These are phyloP conservation scores for Hypoxylon sp. DNA, from an alignment of 2,329 filamentous ascomycete genomes.

Conservation along the genomic window DNA sequence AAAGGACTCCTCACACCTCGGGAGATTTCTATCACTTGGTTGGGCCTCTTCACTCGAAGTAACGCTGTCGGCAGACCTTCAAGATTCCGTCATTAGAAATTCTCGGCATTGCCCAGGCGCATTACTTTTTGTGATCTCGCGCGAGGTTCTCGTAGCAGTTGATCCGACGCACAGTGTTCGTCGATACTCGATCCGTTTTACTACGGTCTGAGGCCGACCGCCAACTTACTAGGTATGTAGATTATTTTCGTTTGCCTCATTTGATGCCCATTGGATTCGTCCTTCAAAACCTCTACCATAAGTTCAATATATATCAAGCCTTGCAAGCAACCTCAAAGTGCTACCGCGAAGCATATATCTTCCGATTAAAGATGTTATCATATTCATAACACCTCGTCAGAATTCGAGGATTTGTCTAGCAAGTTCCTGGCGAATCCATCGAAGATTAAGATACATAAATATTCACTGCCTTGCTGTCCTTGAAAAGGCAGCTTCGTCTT, in stretches of 20 bases:
- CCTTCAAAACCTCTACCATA: background rate
- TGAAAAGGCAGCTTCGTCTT: conserved; percentile 3
- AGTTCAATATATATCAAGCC: conserved; percentile 7
- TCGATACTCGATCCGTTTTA: too few relatives aligned
- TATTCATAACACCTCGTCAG: background rate
- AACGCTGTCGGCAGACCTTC: conserved; percentile 10
- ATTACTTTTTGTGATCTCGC: conserved; percentile 1
- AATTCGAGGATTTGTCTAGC: background rate
- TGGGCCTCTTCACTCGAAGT: conserved; percentile 16
- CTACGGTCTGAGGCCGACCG: conserved; percentile 3
- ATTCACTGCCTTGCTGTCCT: background rate
- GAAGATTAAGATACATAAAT: background rate
- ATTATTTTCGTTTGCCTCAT: conserved; percentile 12
- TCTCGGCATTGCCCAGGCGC: conserved; percentile 1
- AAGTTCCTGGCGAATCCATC: background rate
- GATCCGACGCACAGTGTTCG: conserved; percentile 8
- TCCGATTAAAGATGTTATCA: background rate
- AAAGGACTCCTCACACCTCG: conserved; percentile 21
- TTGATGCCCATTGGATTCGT: background rate
- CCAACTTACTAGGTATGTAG: conserved; percentile 25
- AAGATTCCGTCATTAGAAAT: conserved; percentile 1
- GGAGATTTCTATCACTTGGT: conserved; percentile 28
- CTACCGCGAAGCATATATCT: background rate
- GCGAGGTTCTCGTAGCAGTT: background rate
- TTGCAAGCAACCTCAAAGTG: conserved; percentile 1